Evolutionary conservation across 352 stramenopile genomes (phyloP).

Genomic region (Globisporangium alternatum): DNA sequence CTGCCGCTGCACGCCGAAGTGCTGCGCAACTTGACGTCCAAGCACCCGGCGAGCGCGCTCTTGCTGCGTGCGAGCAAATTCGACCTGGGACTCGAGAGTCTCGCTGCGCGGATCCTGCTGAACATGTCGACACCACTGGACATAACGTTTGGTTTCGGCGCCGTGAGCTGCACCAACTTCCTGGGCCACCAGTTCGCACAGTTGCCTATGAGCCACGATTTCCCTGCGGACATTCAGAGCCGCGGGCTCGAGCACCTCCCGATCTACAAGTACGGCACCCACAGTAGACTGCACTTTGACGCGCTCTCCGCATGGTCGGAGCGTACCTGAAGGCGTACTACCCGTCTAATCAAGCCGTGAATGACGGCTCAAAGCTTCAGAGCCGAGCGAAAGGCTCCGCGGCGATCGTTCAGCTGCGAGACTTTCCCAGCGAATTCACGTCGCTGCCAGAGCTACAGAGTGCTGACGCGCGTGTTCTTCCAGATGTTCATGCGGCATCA

Average conservation of each 20-base stretch:
- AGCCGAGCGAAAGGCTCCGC: not conserved
- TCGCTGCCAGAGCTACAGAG: not conserved
- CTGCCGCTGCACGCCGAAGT: slow-evolving; percentile 48
- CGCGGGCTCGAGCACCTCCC: slow-evolving; percentile 8
- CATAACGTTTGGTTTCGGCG: slow-evolving; percentile 43
- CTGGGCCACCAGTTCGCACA: slow-evolving; percentile 12
- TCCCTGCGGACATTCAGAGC: slow-evolving; percentile 1
- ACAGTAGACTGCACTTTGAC: slow-evolving; percentile 1
- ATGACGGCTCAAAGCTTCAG: not conserved
- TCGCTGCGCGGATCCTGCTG: slow-evolving; percentile 34
- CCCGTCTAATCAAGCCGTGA: not conserved
- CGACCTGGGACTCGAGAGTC: slow-evolving; percentile 41
- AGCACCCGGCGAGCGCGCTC: slow-evolving; percentile 35
- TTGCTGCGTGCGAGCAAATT: slow-evolving; percentile 32
- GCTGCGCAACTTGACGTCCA: slow-evolving; percentile 28
- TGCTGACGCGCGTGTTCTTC: not conserved
- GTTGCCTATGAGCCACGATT: slow-evolving; percentile 3
- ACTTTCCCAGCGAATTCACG: not conserved
- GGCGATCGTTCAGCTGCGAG: not conserved
- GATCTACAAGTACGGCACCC: slow-evolving; percentile 12
- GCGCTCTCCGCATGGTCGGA: not conserved
- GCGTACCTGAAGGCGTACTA: not conserved
- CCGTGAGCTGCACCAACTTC: slow-evolving; percentile 27
- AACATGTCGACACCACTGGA: slow-evolving; percentile 39
- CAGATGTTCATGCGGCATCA: not conserved